phyloP scores from a whole-genome alignment of 305 asterid genomes.

The Ajuga reptans region DNA sequence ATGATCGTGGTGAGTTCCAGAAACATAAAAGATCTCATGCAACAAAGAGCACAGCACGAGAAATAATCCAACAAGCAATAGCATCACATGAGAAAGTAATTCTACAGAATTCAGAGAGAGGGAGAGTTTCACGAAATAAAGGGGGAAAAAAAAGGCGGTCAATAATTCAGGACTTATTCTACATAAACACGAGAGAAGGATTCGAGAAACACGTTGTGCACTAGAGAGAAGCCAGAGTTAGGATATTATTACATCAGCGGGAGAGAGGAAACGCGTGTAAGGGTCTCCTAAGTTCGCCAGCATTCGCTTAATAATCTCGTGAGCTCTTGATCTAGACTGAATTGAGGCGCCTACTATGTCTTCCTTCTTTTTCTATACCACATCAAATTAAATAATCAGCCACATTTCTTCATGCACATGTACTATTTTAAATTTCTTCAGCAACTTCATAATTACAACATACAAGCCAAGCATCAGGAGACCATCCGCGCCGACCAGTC shows the following conservation, averaged over 20 bases:
- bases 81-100: not conserved
- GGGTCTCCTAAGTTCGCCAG: slow-evolving; percentile 79
- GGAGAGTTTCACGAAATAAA: not conserved
- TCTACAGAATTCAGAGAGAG: not conserved
- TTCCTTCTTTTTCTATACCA: slow-evolving; percentile 65
- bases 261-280: slow-evolving; percentile 83
- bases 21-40: not conserved
- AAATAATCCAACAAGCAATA: not conserved
- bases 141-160: no score
- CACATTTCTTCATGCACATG: not conserved
- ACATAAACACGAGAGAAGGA: not conserved
- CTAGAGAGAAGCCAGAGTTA: not conserved
- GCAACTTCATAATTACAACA: slow-evolving; percentile 12
- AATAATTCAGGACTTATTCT: not conserved
- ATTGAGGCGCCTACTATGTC: slow-evolving; percentile 55
- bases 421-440: not conserved
- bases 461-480: slow-evolving; percentile 77
- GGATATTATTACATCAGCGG: slow-evolving; percentile 55
- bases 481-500: slow-evolving; percentile 63
- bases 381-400: slow-evolving; percentile 2
- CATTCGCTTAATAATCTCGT: slow-evolving; percentile 73
- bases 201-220: not conserved
- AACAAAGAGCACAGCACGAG: not conserved
- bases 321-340: slow-evolving; percentile 72
- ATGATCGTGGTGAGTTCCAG: not conserved